Evolutionary conservation across 73 alveolate genomes (phyloP), one percentile per base, ranked within the genome.

Genomic region (Uronychia setigera): DNA sequence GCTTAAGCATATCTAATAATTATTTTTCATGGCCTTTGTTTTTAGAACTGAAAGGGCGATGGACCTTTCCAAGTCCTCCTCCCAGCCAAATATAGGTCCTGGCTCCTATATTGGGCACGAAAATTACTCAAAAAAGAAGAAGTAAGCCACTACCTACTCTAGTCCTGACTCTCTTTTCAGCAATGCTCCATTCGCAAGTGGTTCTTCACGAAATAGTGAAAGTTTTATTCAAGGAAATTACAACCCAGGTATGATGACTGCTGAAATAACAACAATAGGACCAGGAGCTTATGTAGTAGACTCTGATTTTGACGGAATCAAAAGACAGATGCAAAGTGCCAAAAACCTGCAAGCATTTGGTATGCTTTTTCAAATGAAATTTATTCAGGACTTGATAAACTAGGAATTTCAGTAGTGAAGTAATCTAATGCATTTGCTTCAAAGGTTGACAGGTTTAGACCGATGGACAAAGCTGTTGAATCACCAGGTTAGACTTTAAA

Each of bases 1-100:
- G 5, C 67, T 46, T 46, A 46, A 46, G 13, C 58, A n/a, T n/a
- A n/a, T n/a, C n/a, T n/a, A 30, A 0, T 27, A 77, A 77, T 77
- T 30, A 77, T 30, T 27, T 77, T 35, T 30, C 59, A 90, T 90
- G 95, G 95, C 95, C 0, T 90, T 90, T 81, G 95, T 90, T 25
- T 90, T 30, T 35, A 32, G 92, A 74, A 75, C 95, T 33, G 95
- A 90, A 28, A 60, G 95, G 32, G 67, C 57, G 1, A 85, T 78
- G 26, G 87, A 85, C 29, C 79, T 85, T 26, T 35, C 74, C 34
- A 75, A 81, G 9, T 35, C 80, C n/a, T 83, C 60, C 26, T 29
- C 76, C 28, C 60, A 83, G 32, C 78, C 82, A 31, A 35, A 13
- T 57, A 81, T 88, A 0, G 94, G 94, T 5, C 94, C 94, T 14